Evolutionary conservation across 1,284 basidiomycete species (phyloP), one percentile per base, ranked within the genome.

Genomic region (Ceratorhiza oryzae-sativae): DNA sequence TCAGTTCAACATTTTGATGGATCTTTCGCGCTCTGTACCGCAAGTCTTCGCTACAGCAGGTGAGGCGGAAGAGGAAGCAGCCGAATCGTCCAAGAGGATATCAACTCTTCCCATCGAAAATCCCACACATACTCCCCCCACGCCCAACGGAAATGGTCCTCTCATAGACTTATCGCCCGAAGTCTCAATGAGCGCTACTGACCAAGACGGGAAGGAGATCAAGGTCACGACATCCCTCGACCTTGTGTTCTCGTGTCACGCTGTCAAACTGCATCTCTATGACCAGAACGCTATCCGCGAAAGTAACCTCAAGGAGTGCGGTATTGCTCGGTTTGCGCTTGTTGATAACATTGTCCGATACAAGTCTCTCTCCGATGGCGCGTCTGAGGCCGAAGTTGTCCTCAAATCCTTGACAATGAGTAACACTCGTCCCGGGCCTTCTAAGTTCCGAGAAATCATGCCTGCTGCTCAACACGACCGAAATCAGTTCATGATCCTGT

Each of bases 401-500:
- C 82, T 99, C 36, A 90, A 91, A 78, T 95, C 96, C 0, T 91
- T 99, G 77, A 95, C 94, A 0, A 92, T 98, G 83, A 90, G 87
- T 78, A 97, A 97, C 79, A 98, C 91, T 3, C 86, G 92, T 58
- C 86, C 91, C 0, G 93, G 93, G 6, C 85, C 85, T 71, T 92
- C 94, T 20, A 92, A 89, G 77, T 98, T 97, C 83, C 87, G 97
- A 58, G 97, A 99, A 79, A 96, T 99, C 73, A 93, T 99, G 73
- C 97, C 97, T 0, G 90, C 94, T 13, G 91, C 94, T 34, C 86
- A 90, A 74, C 94, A 98, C 78, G 88, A 92, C 75, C 88, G 95
- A 34, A 95, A 98, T 76, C 73, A 83, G 77, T 92, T 99, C 78
- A 98, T 98, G 93, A 80, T 98, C 55, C 86, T 96, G 71, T 98